Evolutionary conservation across 305 asterid genomes (phyloP).

Genomic region (Plantago lanceolata): DNA sequence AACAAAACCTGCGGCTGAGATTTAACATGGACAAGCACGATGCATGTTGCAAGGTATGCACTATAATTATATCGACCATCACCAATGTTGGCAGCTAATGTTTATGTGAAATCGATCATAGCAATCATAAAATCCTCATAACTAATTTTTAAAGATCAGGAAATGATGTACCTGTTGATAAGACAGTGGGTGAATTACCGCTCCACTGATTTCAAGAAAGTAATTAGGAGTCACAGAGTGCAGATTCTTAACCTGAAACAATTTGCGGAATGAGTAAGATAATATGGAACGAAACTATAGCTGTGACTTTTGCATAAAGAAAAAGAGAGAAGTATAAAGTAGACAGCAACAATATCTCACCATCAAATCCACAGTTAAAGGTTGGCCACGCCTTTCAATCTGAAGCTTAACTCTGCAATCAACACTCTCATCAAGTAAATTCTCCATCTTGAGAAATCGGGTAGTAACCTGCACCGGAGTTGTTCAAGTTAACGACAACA

Average conservation of each 20-base stretch:
- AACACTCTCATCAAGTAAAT: slow-evolving; percentile 82
- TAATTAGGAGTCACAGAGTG: slow-evolving; percentile 83
- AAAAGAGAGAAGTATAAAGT: not conserved
- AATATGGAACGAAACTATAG: slow-evolving; percentile 1
- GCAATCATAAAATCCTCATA: no score
- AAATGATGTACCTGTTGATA: slow-evolving; percentile 83
- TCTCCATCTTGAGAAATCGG: slow-evolving; percentile 91
- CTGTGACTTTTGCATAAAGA: not conserved
- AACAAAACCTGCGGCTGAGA: not conserved
- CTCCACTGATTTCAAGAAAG: slow-evolving; percentile 98
- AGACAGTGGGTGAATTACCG: slow-evolving; percentile 95
- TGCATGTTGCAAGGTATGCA: not conserved
- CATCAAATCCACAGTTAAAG: slow-evolving; percentile 64
- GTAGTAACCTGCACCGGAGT: slow-evolving; percentile 70
- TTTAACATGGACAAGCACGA: not conserved
- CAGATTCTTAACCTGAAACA: slow-evolving; percentile 88
- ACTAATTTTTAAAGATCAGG: slow-evolving; percentile 5
- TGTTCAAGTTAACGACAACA: slow-evolving; percentile 25
- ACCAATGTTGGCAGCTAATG: not conserved
- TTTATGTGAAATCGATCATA: no score
- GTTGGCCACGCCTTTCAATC: slow-evolving; percentile 93
- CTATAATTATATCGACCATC: not conserved
- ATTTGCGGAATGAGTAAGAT: slow-evolving; percentile 15
- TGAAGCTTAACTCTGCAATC: slow-evolving; percentile 66
- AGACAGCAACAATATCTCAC: slow-evolving; percentile 33